These are phyloP conservation scores for Cladorrhinum sp. DNA, from an alignment of 2,329 filamentous ascomycete genomes.

Conservation along the genomic window DNA sequence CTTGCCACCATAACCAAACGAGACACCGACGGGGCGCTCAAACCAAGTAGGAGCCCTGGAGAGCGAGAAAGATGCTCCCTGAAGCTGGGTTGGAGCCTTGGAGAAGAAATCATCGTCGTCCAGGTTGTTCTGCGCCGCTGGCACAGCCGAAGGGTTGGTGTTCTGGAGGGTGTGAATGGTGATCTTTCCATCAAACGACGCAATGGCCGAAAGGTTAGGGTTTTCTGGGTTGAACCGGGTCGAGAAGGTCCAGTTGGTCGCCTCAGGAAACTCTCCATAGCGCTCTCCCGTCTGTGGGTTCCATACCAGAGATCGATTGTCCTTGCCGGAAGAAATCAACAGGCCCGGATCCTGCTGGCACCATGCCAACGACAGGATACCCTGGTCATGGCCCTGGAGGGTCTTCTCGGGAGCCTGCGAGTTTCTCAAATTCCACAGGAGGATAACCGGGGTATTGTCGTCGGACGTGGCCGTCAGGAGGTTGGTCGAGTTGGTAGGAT, in stretches of 20 bases:
- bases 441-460: constrained; percentile 81
- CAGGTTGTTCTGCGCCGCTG: constrained; percentile 63
- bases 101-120: constrained; percentile 97
- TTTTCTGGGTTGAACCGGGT: constrained; percentile 93
- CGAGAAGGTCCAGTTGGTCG: constrained; percentile 99
- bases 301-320: constrained; percentile 94
- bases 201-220: constrained; percentile 86
- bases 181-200: constrained; percentile 96
- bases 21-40: constrained; percentile 76
- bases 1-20: constrained; percentile 95
- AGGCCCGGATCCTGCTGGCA: constrained; percentile 87
- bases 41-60: constrained; percentile 86
- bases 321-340: constrained; percentile 89
- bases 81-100: constrained; percentile 86
- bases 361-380: constrained; percentile 92
- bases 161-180: constrained; percentile 91
- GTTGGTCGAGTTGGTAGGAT: constrained; percentile 92
- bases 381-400: constrained; percentile 88
- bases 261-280: constrained; percentile 90
- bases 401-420: constrained; percentile 90
- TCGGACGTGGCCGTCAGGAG: constrained; percentile 88
- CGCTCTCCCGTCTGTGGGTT: constrained; percentile 87
- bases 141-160: constrained; percentile 73
- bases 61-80: constrained; percentile 84
- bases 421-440: constrained; percentile 93